phyloP scores from a whole-genome alignment of 1,284 basidiomycete species.

The Ustilago trichophora region DNA sequence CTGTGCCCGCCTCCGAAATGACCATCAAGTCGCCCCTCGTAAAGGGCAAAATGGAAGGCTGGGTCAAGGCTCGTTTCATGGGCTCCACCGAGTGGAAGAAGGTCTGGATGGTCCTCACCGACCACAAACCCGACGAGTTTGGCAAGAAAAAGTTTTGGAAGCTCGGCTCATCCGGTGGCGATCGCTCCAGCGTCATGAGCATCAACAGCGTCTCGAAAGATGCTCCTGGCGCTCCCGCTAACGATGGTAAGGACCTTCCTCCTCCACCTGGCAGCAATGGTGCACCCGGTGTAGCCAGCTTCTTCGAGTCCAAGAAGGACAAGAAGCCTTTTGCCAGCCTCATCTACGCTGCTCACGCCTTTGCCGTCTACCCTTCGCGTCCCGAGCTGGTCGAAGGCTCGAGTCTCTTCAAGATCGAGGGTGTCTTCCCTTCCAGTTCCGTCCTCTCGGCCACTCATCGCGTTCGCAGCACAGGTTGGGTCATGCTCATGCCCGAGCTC shows the following conservation, averaged over 20 bases:
- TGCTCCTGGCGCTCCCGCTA: constrained; percentile 33
- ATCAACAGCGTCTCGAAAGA: constrained; percentile 28
- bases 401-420: constrained; percentile 65
- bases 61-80: constrained; percentile 88
- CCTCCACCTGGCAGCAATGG: constrained; percentile 59
- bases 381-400: constrained; percentile 64
- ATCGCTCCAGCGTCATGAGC: constrained; percentile 53
- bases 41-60: constrained; percentile 85
- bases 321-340: constrained; percentile 63
- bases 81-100: constrained; percentile 96
- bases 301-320: constrained; percentile 63
- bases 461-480: constrained; percentile 67
- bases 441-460: constrained; percentile 72
- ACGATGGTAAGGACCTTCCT: constrained; percentile 39
- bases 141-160: constrained; percentile 55
- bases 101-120: constrained; percentile 81
- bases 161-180: constrained; percentile 42
- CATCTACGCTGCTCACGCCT: constrained; percentile 60
- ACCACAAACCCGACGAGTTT: constrained; percentile 47
- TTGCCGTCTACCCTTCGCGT: constrained; percentile 64
- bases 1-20: constrained; percentile 24
- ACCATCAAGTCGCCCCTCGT: constrained; percentile 57
- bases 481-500: constrained; percentile 67
- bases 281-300: constrained; percentile 59
- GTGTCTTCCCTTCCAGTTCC: constrained; percentile 53